These are phyloP conservation scores for Ogataea hybrid DNA, from an alignment of 1,139 yeast species.

Conservation along the genomic window DNA sequence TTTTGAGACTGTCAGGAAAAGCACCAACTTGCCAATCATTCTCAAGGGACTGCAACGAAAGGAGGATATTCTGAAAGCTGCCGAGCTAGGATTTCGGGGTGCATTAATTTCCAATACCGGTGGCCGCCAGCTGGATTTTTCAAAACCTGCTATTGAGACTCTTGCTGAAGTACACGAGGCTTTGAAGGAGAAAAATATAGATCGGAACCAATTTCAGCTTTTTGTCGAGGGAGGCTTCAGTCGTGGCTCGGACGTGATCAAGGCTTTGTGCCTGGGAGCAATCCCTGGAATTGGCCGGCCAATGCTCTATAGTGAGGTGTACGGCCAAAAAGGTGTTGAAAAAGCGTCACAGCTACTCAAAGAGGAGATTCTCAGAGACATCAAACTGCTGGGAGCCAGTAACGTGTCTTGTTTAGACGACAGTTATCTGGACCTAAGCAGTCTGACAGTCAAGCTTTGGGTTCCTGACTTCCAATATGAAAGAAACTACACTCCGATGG, in stretches of 20 bases:
- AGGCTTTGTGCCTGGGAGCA: constrained; percentile 57
- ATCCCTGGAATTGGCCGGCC: constrained; percentile 52
- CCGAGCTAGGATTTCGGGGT: constrained; percentile 46
- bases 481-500: constrained; percentile 17
- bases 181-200: constrained; percentile 35
- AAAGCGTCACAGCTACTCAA: constrained; percentile 43
- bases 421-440: constrained; percentile 24
- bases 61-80: constrained; percentile 50
- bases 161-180: constrained; percentile 46
- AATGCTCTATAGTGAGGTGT: constrained; percentile 48
- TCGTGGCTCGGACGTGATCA: constrained; percentile 52
- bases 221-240: constrained; percentile 56
- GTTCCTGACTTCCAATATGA: constrained; percentile 16
- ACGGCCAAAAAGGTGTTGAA: constrained; percentile 49
- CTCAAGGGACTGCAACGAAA: constrained; percentile 52
- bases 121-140: constrained; percentile 52
- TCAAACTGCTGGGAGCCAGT: constrained; percentile 48
- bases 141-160: constrained; percentile 48
- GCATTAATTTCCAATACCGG: constrained; percentile 56
- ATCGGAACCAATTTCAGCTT: constrained; percentile 40
- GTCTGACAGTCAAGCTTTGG: constrained; percentile 15
- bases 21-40: constrained; percentile 57
- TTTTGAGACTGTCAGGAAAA: constrained; percentile 43
- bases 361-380: constrained; percentile 43
- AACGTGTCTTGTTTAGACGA: constrained; percentile 38